Percentiles rank a stretch among this genome's conserved stretches.
phyloP scores from a whole-genome alignment of 805 yeast genomes.

The Kurtzmaniella cleridarum region DNA sequence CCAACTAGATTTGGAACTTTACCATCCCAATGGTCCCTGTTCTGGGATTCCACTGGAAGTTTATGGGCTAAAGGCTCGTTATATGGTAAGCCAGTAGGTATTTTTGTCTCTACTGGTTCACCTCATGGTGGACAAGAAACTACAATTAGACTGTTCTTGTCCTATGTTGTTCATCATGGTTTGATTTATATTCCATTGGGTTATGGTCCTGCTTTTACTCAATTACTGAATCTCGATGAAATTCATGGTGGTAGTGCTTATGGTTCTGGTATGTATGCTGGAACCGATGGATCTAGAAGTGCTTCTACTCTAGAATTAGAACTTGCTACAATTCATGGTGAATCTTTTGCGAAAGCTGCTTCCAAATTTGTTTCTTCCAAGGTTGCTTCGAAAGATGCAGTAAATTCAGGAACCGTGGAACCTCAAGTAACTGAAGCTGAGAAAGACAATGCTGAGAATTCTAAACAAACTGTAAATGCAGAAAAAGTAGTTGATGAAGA shows the following conservation, averaged over 20 bases:
- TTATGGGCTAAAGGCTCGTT: conserved; percentile 19
- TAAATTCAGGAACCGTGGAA: not conserved
- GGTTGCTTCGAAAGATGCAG: not conserved
- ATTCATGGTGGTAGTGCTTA: conserved; percentile 23
- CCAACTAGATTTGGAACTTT: conserved; percentile 22
- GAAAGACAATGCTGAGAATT: too few relatives aligned
- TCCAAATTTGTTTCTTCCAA: conserved; percentile 10
- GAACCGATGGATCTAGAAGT: conserved; percentile 16
- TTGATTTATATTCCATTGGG: conserved; percentile 22
- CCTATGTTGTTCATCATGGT: conserved; percentile 21
- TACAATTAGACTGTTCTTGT: conserved; percentile 17
- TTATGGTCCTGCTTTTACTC: conserved; percentile 12
- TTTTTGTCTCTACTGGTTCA: conserved; percentile 20
- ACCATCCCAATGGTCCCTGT: conserved; percentile 18
- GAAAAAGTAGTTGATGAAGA: conserved; percentile 2
- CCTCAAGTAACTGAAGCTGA: conserved; percentile 1
- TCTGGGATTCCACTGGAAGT: conserved; percentile 21
- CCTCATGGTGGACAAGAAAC: conserved; percentile 23
- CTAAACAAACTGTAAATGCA: not conserved
- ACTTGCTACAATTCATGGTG: conserved; percentile 18
- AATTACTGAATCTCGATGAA: conserved; percentile 12
- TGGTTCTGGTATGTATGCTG: conserved; percentile 24
- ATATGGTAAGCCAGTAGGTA: conserved; percentile 19
- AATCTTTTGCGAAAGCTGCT: conserved; percentile 13
- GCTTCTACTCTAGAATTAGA: conserved; percentile 15